Conservation (phyloP, 1,284 basidiomycete genomes). For the Puccinia novopanici region DNA sequence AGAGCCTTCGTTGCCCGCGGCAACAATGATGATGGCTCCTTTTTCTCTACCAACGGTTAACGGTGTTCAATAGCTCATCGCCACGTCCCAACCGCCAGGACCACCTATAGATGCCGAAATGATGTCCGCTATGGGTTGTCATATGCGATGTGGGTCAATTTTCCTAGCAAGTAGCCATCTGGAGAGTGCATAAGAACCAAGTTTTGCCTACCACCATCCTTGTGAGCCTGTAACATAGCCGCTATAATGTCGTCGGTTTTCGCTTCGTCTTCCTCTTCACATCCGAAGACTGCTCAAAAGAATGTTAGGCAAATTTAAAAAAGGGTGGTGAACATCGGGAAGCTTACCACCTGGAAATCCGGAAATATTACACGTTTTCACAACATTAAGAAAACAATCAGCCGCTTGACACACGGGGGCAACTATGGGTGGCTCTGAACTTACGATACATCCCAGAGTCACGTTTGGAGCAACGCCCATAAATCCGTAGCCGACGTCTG, state of each 20-base stretch:
- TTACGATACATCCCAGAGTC: slow-evolving; percentile 40
- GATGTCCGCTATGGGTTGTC: slow-evolving; percentile 51
- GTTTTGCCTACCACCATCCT: slow-evolving; percentile 29
- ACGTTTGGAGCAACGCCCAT: slow-evolving; percentile 39
- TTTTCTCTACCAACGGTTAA: slow-evolving; percentile 28
- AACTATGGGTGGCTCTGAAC: background rate
- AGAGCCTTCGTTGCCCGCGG: slow-evolving; percentile 40
- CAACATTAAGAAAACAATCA: background rate
- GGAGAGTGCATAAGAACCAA: background rate
- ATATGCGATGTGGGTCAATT: background rate
- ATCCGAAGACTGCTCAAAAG: background rate
- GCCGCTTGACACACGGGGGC: background rate
- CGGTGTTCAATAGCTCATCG: background rate
- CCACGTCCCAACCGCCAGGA: slow-evolving; percentile 36
- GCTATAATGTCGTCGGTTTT: slow-evolving; percentile 8
- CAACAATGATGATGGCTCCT: slow-evolving; percentile 2
- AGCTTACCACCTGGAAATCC: slow-evolving; percentile 13
- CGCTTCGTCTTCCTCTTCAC: background rate
- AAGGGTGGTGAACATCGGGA: no score
- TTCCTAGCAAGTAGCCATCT: background rate
- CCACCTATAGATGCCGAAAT: slow-evolving; percentile 15
- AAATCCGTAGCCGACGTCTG: slow-evolving; percentile 18
- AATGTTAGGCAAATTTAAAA: background rate
- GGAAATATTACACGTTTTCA: background rate
- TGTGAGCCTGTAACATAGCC: slow-evolving; percentile 24